Conservation (phyloP, 148 eudicot genomes). For the Nepenthes mirabilis region DNA sequence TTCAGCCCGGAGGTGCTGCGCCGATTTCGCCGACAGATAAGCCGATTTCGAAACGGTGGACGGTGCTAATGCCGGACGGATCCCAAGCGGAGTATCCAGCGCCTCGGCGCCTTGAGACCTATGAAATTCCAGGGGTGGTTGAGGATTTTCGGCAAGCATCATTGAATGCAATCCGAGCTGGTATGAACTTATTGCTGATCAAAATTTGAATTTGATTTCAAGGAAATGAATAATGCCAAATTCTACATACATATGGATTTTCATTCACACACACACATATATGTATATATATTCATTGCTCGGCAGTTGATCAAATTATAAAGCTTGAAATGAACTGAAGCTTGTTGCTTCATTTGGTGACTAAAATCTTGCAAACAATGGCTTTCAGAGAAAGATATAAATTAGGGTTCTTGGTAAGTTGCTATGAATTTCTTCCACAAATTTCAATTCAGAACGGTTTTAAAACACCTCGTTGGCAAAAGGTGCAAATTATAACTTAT, state of each 20-base stretch:
- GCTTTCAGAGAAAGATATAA: too few species aligned
- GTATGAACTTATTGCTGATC: background rate
- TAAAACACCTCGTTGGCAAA: too few species aligned
- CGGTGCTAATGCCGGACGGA: conserved; percentile 38
- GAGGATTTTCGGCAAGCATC: conserved; percentile 42
- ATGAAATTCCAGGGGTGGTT: conserved; percentile 29
- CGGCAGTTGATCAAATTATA: background rate
- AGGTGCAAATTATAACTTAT: too few species aligned
- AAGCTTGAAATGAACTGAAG: too few species aligned
- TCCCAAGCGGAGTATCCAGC: conserved; percentile 19
- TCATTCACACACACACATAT: background rate
- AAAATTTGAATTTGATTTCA: background rate
- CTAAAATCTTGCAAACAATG: too few species aligned
- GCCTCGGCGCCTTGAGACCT: conserved; percentile 24
- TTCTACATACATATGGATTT: background rate
- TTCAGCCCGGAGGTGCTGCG: conserved; percentile 34
- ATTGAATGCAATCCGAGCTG: conserved; percentile 42
- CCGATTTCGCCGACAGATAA: conserved; percentile 47
- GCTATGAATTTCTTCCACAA: too few species aligned
- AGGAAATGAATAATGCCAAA: background rate
- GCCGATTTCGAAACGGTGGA: conserved; percentile 46
- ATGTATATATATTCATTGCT: background rate
- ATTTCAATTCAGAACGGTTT: too few species aligned
- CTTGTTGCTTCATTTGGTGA: too few species aligned
- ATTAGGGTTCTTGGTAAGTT: too few species aligned